These are phyloP conservation scores for Ambrosiella cleistominuta DNA, from an alignment of 2,329 filamentous ascomycete species.

Conservation along the genomic window DNA sequence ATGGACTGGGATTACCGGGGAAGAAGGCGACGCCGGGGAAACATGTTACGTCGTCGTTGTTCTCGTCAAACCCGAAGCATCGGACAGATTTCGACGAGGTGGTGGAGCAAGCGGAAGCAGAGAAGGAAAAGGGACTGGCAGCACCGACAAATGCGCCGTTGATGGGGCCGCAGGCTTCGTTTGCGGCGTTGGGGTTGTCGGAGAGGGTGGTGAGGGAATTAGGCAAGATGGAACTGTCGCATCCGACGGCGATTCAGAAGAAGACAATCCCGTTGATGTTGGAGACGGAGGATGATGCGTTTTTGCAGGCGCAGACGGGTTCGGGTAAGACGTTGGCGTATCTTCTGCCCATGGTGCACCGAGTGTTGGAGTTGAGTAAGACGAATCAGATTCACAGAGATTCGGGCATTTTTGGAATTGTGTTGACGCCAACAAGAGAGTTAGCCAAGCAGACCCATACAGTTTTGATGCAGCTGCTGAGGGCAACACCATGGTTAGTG, in stretches of 20 bases:
- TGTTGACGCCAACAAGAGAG: slow-evolving; percentile 88
- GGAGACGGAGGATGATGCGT: slow-evolving; percentile 70
- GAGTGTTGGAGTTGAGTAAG: slow-evolving; percentile 61
- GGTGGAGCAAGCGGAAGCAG: slow-evolving; percentile 28
- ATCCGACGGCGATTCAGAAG: slow-evolving; percentile 87
- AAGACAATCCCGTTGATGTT: slow-evolving; percentile 69
- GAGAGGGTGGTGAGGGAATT: slow-evolving; percentile 66
- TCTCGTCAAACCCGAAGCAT: slow-evolving; percentile 70
- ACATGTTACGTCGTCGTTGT: slow-evolving; percentile 75
- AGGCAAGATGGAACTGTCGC: slow-evolving; percentile 72
- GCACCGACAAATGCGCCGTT: slow-evolving; percentile 84
- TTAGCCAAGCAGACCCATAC: slow-evolving; percentile 83
- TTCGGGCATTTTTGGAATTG: slow-evolving; percentile 80
- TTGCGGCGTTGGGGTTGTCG: slow-evolving; percentile 71
- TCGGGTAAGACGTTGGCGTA: slow-evolving; percentile 98
- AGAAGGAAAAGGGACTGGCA: slow-evolving; percentile 32
- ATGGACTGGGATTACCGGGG: not conserved
- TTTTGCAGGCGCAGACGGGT: slow-evolving; percentile 91
- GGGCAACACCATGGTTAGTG: slow-evolving; percentile 88
- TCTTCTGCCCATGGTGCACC: slow-evolving; percentile 75
- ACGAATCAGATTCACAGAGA: slow-evolving; percentile 53
- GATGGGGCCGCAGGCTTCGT: slow-evolving; percentile 65
- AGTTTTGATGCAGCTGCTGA: slow-evolving; percentile 68
- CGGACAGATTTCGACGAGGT: slow-evolving; percentile 42
- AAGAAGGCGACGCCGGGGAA: slow-evolving; percentile 17